Evolutionary conservation across 306 rosid species (phyloP), one percentile per base, ranked within the genome.

Genomic region (Trichosanthes truncata): DNA sequence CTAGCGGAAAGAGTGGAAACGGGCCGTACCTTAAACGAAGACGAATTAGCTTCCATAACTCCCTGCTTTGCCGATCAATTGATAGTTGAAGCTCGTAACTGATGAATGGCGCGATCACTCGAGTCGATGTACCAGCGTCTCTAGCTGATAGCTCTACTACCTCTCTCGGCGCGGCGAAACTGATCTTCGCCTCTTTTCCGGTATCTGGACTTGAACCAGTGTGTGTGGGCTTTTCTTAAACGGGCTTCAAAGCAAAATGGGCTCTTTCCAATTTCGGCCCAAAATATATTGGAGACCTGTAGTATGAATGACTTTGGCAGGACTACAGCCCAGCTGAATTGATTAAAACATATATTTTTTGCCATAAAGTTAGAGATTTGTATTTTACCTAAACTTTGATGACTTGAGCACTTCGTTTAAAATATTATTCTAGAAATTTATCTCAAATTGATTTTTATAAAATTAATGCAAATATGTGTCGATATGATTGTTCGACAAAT

Each of bases 31-130:
- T 74, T 74, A 33, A 51, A 74, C 78, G 78, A 9, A 51, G 61
- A 51, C 29, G 62, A 74, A 74, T 31, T 74, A 49, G 78, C 57
- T 31, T 51, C 78, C 78, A 74, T 74, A 55, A 17, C 62, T 74
- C 43, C 15, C 41, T 20, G 61, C 57, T 31, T 10, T 45, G 25
- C 29, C 62, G 8, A 51, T 49, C 31, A 51, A 31, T 51, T 26
- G 78, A 51, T 51, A 51, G 40, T 31, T 31, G 46, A 74, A 31
- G 62, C 15, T 55, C 59, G 59, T 35, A 33, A 65, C 26, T 9
- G 56, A 43, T 12, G 76, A 68, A 38, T n/a, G 52, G 55, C 7
- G 33, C 36, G 12, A 23, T 43, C 35, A 23, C 76, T 41, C 35
- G 65, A 59, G 5, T 25, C 63, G 62, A 56, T n/a, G 62, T 1